Evolutionary conservation across 2,329 filamentous ascomycete genomes (phyloP), one percentile per base, ranked within the genome.

Genomic region (Penicillium sp.): DNA sequence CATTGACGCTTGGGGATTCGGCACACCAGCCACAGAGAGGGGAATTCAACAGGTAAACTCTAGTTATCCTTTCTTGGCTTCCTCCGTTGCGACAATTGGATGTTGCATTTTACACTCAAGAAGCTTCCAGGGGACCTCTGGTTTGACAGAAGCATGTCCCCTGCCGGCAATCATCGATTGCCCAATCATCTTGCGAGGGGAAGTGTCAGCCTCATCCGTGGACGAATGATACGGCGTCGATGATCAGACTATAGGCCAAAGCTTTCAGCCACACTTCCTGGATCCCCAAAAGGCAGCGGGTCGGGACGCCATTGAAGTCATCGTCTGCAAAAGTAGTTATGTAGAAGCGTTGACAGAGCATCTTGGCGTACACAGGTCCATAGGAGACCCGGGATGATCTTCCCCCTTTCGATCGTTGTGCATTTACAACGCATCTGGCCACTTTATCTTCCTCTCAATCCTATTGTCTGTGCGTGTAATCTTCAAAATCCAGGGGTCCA

Each of bases 231-330:
- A 2, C 15, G 2, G 9, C 5, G 3, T 61, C 54, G 53, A 33
- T 51, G 56, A 57, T 62, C 52, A n/a, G 2, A 26, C 14, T 6
- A 14, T 45, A 7, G 25, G 18, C 25, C 25, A 31, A 12, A 11
- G 26, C n/a, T 20, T 22, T n/a, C 29, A 23, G n/a, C 14, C 27
- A 47, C 31, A 31, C 11, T 8, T 26, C 15, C 40, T 50, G 27
- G 23, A 33, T 33, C 20, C 49, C 31, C 27, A 37, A 37, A 20
- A 22, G 37, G 18, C 11, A 26, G n/a, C 25, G 37, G 49, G 31
- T 26, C 49, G 51, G 44, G 27, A 52, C 59, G 55, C 51, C 51
- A 53, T 42, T 60, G 53, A 55, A 27, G 49, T 56, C 55, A 61
- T 54, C 23, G 14, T 45, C 45, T 37, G 11, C 15, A 31, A 49